Percentiles rank a stretch among this genome's conserved stretches.
These are phyloP conservation scores for Hypoxylon rubiginosum DNA, from an alignment of 2,329 filamentous ascomycete species.

Conservation along the genomic window DNA sequence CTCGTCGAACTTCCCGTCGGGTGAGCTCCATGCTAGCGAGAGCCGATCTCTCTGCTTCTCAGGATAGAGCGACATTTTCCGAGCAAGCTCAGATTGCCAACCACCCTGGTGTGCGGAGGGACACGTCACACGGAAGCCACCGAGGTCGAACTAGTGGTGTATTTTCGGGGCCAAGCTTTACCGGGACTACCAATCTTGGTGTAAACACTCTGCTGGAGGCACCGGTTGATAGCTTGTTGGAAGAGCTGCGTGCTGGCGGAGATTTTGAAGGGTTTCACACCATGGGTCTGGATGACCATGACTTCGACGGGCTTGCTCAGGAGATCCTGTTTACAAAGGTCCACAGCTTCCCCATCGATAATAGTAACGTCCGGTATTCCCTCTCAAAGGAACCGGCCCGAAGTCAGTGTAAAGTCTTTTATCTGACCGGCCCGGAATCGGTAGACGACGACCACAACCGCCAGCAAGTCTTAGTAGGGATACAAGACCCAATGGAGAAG, in stretches of 20 bases:
- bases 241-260: slow-evolving; percentile 73
- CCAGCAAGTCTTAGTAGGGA: slow-evolving; percentile 73
- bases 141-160: slow-evolving; percentile 72
- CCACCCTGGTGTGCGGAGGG: slow-evolving; percentile 67
- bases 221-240: slow-evolving; percentile 76
- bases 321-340: slow-evolving; percentile 81
- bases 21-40: slow-evolving; percentile 93
- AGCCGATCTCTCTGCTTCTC: slow-evolving; percentile 86
- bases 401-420: slow-evolving; percentile 73
- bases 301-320: slow-evolving; percentile 77
- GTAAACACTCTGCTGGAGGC: slow-evolving; percentile 67
- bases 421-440: slow-evolving; percentile 71
- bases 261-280: slow-evolving; percentile 77
- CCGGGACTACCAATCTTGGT: slow-evolving; percentile 57
- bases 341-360: slow-evolving; percentile 74
- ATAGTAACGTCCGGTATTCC: slow-evolving; percentile 72
- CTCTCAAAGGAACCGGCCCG: slow-evolving; percentile 66
- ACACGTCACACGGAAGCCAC: slow-evolving; percentile 80
- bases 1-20: slow-evolving; percentile 75
- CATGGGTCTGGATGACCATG: slow-evolving; percentile 80
- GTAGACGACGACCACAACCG: slow-evolving; percentile 66
- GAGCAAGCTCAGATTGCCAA: slow-evolving; percentile 68
- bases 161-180: slow-evolving; percentile 55
- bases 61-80: slow-evolving; percentile 83
- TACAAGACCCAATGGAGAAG: slow-evolving; percentile 77